Conservation (phyloP, 805 yeast species). For the Aciculoconidium aculeatum region DNA sequence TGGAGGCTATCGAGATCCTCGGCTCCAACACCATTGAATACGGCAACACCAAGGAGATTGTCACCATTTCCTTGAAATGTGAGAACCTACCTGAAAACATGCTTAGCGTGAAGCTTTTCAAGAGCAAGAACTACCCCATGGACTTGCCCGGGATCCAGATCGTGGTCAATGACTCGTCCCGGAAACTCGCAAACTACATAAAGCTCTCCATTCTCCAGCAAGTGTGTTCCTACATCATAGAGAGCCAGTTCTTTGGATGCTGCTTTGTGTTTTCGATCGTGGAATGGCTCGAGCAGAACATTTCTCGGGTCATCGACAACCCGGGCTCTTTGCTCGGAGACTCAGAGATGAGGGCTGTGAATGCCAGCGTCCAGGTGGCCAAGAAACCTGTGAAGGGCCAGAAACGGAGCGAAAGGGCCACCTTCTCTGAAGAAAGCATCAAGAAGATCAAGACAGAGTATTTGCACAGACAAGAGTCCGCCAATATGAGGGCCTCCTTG, state of each 20-base stretch:
- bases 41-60: constrained; percentile 21
- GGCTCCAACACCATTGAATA: constrained; percentile 42
- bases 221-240: constrained; percentile 38
- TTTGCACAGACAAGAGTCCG: background rate
- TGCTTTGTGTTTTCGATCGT: constrained; percentile 61
- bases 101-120: constrained; percentile 20
- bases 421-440: background rate
- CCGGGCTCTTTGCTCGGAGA: constrained; percentile 60
- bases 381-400: background rate
- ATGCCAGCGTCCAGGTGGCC: no score
- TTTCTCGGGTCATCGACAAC: constrained; percentile 50
- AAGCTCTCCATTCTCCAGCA: constrained; percentile 51
- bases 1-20: constrained; percentile 59
- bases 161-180: constrained; percentile 33
- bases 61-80: constrained; percentile 25
- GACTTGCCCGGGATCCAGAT: constrained; percentile 64
- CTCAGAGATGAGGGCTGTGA: constrained; percentile 9
- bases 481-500: constrained; percentile 31
- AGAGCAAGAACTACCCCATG: constrained; percentile 49
- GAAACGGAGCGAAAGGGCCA: background rate
- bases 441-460: constrained; percentile 1
- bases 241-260: constrained; percentile 54
- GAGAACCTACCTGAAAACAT: constrained; percentile 12
- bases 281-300: constrained; percentile 72
- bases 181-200: constrained; percentile 64